phyloP scores from a whole-genome alignment of 495 filamentous ascomycete genomes.

The Lasiosphaeria hispida region DNA sequence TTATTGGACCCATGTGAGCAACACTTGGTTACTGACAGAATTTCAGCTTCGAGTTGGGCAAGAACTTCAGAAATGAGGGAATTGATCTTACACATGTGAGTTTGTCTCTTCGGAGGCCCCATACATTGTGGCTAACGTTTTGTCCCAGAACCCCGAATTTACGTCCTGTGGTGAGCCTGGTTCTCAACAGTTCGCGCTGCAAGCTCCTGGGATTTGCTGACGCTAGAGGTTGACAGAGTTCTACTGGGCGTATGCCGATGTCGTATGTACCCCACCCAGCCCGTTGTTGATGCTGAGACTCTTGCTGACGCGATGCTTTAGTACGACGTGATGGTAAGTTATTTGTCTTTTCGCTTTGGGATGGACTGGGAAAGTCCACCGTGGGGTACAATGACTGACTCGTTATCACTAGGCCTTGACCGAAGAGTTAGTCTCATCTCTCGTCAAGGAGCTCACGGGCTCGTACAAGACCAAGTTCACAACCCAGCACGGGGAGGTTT shows the following conservation, averaged over 20 bases:
- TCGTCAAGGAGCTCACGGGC: conserved; percentile 88
- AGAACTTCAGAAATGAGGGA: conserved; percentile 93
- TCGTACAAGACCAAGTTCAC: conserved; percentile 77
- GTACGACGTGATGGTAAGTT: conserved; percentile 73
- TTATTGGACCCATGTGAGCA: too few relatives aligned
- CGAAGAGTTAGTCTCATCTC: conserved; percentile 87
- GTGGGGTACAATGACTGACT: not conserved
- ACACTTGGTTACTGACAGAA: conserved; percentile 18
- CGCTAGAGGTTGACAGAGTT: conserved; percentile 58
- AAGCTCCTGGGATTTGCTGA: not conserved
- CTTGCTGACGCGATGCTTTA: not conserved
- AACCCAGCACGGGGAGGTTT: conserved; percentile 77
- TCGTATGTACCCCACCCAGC: conserved; percentile 29
- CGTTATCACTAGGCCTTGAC: conserved; percentile 54
- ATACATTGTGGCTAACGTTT: not conserved
- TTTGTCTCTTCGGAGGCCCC: not conserved
- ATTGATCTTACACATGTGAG: conserved; percentile 70
- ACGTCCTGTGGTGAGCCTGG: conserved; percentile 62
- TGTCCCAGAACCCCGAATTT: conserved; percentile 83
- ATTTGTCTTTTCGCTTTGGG: not conserved
- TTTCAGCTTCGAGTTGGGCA: conserved; percentile 82
- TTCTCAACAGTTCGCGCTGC: not conserved
- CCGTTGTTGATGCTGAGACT: not conserved
- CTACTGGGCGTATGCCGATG: conserved; percentile 92
- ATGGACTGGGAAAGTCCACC: too few relatives aligned